Base-by-base conservation (phyloP, 441 rosid genomes). In the Populus hybrid region DNA sequence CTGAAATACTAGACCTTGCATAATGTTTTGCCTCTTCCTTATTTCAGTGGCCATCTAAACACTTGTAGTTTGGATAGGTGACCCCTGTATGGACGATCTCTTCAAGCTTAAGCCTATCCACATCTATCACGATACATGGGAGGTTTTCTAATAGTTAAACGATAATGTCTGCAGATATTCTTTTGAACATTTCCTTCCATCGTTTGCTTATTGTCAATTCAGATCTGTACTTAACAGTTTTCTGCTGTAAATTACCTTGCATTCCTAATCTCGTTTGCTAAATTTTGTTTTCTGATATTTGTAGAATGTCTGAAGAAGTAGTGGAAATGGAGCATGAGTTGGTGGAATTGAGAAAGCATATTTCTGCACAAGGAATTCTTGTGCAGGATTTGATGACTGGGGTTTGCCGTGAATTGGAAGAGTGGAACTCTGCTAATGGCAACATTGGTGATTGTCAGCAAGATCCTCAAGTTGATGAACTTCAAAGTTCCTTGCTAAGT, bases 281-380 rank as follows among this genome's bases (percentile, higher is more conserved):
- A 6, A 28, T 9, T 53, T 79, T 40, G 24, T 63, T 14, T 78
- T 33, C 67, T 81, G 73, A 31, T 82, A 7, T 74, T 67, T 81
- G 80, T 83, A 95, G 99, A 85, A 78, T 95, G 84, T 89, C 97
- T 50, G 99, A 95, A 83, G 99, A 95, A 90, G 97, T 93, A 5
- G 91, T 87, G 78, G 99, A 95, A 80, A 88, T 89, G 93, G 89
- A 95, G 87, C 98, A 94, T 24, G 99, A 95, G 83, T 79, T 94
- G 81, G 88, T 79, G 77, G 98, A 95, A 83, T 79, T 95, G 83
- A 87, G 79, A 77, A 95, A 91, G 86, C 97, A 90, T 85, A 91
- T 95, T 64, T 95, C 98, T 74, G 87, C 94, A 7, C 97, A 94
- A 81, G 87, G 97, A 78, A 89, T 92, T 77, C 86, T 90, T 79